Evolutionary conservation across 495 filamentous ascomycete species (phyloP).

Genomic region (Cenococcum geophilum): DNA sequence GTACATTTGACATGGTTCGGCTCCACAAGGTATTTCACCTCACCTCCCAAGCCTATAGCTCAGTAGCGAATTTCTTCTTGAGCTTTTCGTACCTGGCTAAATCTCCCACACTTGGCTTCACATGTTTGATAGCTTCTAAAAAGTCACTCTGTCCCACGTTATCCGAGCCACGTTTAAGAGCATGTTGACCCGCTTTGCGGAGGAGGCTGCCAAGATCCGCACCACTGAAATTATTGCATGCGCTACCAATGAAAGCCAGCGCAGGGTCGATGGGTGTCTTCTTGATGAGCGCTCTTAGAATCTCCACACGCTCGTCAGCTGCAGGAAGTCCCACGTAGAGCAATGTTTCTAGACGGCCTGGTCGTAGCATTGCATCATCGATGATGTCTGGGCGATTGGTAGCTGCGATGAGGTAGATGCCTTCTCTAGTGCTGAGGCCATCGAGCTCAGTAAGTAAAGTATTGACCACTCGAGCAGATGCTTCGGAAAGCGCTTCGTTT

Average conservation of each 20-base stretch:
- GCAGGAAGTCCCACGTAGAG: conserved; percentile 87
- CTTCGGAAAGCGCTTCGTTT: conserved; percentile 73
- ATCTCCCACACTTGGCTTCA: conserved; percentile 77
- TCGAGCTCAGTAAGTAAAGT: conserved; percentile 95
- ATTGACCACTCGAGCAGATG: conserved; percentile 85
- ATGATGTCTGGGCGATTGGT: conserved; percentile 96
- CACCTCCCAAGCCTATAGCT: neutral
- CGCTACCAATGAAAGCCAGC: conserved; percentile 54
- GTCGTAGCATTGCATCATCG: conserved; percentile 89
- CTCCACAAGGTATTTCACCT: too few species aligned
- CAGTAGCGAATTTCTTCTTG: conserved; percentile 24
- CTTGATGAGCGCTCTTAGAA: conserved; percentile 68
- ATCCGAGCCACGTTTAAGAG: conserved; percentile 52
- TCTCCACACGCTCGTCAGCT: conserved; percentile 72
- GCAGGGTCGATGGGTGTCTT: conserved; percentile 51
- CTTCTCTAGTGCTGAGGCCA: conserved; percentile 69
- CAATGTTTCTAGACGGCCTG: conserved; percentile 80
- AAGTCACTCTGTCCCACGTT: conserved; percentile 56
- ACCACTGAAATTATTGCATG: conserved; percentile 82
- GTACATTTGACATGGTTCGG: too few species aligned
- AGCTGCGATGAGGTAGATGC: conserved; percentile 91
- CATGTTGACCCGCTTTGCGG: conserved; percentile 68
- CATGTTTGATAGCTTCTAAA: conserved; percentile 60
- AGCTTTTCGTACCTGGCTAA: conserved; percentile 63
- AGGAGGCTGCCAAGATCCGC: conserved; percentile 79